Conservation (phyloP, 164 flowering plant genomes). For the Macadamia tetraphylla region DNA sequence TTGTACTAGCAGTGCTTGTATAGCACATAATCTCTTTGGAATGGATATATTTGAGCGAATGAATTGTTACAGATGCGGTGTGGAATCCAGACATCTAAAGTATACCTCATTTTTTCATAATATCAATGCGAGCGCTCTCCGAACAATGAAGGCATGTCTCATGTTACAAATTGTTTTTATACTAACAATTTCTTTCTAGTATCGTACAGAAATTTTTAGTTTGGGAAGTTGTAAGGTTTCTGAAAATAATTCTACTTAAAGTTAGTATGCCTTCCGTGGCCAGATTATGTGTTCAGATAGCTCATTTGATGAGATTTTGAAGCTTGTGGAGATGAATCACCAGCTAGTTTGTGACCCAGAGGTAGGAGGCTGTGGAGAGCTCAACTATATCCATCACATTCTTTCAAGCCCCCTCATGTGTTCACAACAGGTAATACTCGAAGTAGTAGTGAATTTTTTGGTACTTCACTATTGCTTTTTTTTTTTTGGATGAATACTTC, state of each 20-base stretch:
- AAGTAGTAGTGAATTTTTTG: not conserved
- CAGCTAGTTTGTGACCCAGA: slow-evolving; percentile 93
- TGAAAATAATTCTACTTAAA: slow-evolving; percentile 1
- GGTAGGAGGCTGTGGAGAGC: slow-evolving; percentile 80
- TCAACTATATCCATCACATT: slow-evolving; percentile 76
- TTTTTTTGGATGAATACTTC: not conserved
- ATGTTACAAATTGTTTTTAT: not conserved
- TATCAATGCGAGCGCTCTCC: slow-evolving; percentile 88
- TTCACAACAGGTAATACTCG: slow-evolving; percentile 67
- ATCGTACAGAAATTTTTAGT: not conserved
- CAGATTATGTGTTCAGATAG: slow-evolving; percentile 66
- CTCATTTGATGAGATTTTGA: slow-evolving; percentile 79
- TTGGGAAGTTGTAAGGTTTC: not conserved
- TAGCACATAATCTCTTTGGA: slow-evolving; percentile 85
- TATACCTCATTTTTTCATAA: slow-evolving; percentile 92
- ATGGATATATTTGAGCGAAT: slow-evolving; percentile 84
- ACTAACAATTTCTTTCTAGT: not conserved
- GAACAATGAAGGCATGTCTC: slow-evolving; percentile 78
- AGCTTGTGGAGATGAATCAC: slow-evolving; percentile 86
- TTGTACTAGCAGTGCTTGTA: slow-evolving; percentile 60
- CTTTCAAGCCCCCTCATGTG: slow-evolving; percentile 76
- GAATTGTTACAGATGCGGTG: slow-evolving; percentile 75
- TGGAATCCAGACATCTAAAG: slow-evolving; percentile 81
- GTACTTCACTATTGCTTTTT: not conserved
- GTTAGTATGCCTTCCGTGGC: not conserved